Conservation (phyloP, 179 eudicot genomes). For the Spinacia oleracea region DNA sequence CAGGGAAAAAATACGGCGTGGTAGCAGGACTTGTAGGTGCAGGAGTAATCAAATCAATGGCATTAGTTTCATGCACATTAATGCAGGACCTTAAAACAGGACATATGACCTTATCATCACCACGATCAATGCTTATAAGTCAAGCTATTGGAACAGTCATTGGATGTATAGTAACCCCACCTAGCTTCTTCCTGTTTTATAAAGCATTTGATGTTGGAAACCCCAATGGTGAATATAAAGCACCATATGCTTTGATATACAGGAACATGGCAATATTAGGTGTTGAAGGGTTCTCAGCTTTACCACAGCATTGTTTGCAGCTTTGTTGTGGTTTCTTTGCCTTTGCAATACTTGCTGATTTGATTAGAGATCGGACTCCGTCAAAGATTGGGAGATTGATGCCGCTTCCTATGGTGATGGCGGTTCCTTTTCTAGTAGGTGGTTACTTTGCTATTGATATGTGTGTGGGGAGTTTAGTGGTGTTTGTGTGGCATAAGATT, state of each 20-base stretch:
- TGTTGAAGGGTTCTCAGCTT: constrained; percentile 71
- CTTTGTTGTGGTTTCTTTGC: constrained; percentile 63
- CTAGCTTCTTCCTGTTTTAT: constrained; percentile 68
- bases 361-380: constrained; percentile 53
- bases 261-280: constrained; percentile 76
- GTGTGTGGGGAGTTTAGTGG: constrained; percentile 67
- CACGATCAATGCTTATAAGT: constrained; percentile 70
- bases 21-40: constrained; percentile 66
- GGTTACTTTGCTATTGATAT: constrained; percentile 66
- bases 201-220: constrained; percentile 75
- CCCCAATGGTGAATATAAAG: constrained; percentile 73
- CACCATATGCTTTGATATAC: constrained; percentile 74
- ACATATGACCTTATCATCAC: constrained; percentile 68
- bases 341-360: constrained; percentile 50
- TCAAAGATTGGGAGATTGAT: constrained; percentile 53
- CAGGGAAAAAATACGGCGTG: constrained; percentile 59
- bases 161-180: constrained; percentile 65
- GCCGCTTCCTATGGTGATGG: constrained; percentile 80
- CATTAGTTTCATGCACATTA: constrained; percentile 52
- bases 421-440: constrained; percentile 71
- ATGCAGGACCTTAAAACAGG: constrained; percentile 85
- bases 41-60: constrained; percentile 62
- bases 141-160: constrained; percentile 69
- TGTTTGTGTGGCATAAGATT: constrained; percentile 51
- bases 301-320: constrained; percentile 67